A percentile compares a stretch with the other conserved stretches of the same genome.
Conservation (phyloP, 2,329 filamentous ascomycete species). For the Tolypocladium guangdongense region DNA sequence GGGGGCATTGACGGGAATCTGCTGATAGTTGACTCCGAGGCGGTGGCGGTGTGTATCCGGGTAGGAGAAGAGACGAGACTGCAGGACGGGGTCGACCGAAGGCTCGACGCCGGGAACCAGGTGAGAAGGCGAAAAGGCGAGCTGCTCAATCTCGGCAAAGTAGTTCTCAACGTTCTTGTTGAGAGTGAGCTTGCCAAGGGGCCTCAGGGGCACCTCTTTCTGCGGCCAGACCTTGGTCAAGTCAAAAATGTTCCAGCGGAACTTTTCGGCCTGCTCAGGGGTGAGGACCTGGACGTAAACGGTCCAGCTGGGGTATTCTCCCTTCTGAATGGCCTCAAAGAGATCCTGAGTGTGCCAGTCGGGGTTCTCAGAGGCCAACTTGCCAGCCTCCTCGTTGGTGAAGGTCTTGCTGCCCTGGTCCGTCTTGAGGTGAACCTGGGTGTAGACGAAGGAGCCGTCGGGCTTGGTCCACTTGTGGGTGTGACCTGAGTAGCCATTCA, state of each 20-base stretch:
- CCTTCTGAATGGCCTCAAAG: slow-evolving; percentile 49
- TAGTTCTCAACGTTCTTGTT: slow-evolving; percentile 58
- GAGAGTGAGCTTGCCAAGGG: slow-evolving; percentile 51
- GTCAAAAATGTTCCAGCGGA: slow-evolving; percentile 55
- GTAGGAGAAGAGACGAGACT: slow-evolving; percentile 50
- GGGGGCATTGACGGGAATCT: slow-evolving; percentile 51
- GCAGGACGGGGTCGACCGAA: slow-evolving; percentile 51
- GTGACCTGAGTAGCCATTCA: slow-evolving; percentile 59
- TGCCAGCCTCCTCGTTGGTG: slow-evolving; percentile 43
- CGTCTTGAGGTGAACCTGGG: slow-evolving; percentile 53
- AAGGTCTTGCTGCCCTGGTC: slow-evolving; percentile 52
- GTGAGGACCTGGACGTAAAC: slow-evolving; percentile 53
- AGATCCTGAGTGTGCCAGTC: slow-evolving; percentile 55
- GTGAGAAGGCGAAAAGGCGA: slow-evolving; percentile 53
- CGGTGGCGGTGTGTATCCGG: slow-evolving; percentile 53
- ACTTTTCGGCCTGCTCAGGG: slow-evolving; percentile 49
- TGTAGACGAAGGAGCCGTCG: slow-evolving; percentile 55
- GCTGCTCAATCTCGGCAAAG: slow-evolving; percentile 59
- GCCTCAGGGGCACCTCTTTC: slow-evolving; percentile 46
- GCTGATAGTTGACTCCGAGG: slow-evolving; percentile 52
- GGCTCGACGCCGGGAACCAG: slow-evolving; percentile 54
- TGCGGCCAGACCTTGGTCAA: slow-evolving; percentile 62
- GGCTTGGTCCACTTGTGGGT: slow-evolving; percentile 57
- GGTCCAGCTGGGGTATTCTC: slow-evolving; percentile 52
- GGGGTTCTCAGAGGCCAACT: slow-evolving; percentile 44